phyloP scores from a whole-genome alignment of 2,329 filamentous ascomycete species.

The Lachnellula cervina region DNA sequence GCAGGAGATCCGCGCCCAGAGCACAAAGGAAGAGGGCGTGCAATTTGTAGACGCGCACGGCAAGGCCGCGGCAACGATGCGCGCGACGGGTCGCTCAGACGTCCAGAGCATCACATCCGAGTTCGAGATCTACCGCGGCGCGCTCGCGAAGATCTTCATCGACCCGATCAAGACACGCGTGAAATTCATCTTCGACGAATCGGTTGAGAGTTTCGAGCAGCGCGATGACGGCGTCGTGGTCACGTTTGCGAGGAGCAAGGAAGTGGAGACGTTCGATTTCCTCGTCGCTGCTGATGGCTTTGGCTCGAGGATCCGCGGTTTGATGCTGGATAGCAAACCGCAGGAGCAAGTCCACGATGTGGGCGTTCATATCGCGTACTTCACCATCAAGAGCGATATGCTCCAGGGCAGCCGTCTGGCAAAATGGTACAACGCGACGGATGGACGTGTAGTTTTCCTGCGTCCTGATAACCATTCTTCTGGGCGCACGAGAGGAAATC shows the following conservation, averaged over 20 bases:
- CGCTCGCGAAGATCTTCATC: conserved; percentile 3
- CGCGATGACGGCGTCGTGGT: conserved; percentile 1
- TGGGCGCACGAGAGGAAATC: conserved; percentile 5
- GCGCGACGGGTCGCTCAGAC: conserved; percentile 1
- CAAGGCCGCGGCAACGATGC: neutral
- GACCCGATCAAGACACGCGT: neutral
- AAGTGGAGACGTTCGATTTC: conserved; percentile 1
- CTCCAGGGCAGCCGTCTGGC: conserved; percentile 6
- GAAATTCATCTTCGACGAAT: conserved; percentile 2
- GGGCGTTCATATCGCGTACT: conserved; percentile 3
- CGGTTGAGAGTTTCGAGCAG: neutral
- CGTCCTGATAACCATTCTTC: conserved; percentile 8
- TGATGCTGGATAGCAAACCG: conserved; percentile 1
- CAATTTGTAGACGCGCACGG: neutral
- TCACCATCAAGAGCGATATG: conserved; percentile 7
- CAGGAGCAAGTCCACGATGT: conserved; percentile 4
- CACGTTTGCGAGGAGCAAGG: neutral
- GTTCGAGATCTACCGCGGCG: conserved; percentile 5
- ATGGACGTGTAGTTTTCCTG: conserved; percentile 7
- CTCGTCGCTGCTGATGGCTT: conserved; percentile 8
- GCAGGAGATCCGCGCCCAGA: neutral
- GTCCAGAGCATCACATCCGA: conserved; percentile 6
- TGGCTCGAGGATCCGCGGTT: conserved; percentile 2
- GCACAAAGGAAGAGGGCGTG: conserved; percentile 5
- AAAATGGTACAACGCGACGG: conserved; percentile 4